Conservation (phyloP, 306 rosid species). For the Trifolium dubium region DNA sequence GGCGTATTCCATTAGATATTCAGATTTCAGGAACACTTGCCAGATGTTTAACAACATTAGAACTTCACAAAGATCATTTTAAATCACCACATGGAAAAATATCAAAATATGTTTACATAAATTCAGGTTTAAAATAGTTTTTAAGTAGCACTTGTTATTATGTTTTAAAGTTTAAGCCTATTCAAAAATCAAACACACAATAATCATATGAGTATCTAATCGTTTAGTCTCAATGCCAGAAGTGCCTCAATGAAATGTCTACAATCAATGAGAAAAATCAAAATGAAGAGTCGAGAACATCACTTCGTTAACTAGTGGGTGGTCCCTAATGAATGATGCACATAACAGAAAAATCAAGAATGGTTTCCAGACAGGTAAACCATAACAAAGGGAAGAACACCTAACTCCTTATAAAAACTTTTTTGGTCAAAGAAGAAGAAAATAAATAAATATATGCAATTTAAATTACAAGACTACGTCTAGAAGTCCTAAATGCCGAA, state of each 20-base stretch:
- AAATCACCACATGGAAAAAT: conserved; percentile 1
- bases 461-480: too few species aligned
- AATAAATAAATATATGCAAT: neutral
- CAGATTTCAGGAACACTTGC: neutral
- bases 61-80: conserved; percentile 14
- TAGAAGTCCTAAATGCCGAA: too few species aligned
- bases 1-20: conserved; percentile 22
- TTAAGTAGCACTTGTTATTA: neutral
- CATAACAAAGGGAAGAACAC: too few species aligned
- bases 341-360: neutral
- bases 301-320: too few species aligned
- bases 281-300: too few species aligned
- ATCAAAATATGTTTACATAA: conserved; percentile 15
- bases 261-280: too few species aligned
- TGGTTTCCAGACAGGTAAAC: neutral
- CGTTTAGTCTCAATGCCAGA: neutral
- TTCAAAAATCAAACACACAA: neutral
- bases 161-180: conserved; percentile 16
- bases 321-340: neutral
- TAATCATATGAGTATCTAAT: neutral
- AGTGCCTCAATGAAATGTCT: too few species aligned
- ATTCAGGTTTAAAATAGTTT: conserved; percentile 2
- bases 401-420: too few species aligned
- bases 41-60: neutral
- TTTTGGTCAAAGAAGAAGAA: too few species aligned